A percentile compares a stretch with the other conserved stretches of the same genome.
Evolutionary conservation across 176 grass and related monocot species (phyloP).

Genomic region (Tillandsia fasciculata): DNA sequence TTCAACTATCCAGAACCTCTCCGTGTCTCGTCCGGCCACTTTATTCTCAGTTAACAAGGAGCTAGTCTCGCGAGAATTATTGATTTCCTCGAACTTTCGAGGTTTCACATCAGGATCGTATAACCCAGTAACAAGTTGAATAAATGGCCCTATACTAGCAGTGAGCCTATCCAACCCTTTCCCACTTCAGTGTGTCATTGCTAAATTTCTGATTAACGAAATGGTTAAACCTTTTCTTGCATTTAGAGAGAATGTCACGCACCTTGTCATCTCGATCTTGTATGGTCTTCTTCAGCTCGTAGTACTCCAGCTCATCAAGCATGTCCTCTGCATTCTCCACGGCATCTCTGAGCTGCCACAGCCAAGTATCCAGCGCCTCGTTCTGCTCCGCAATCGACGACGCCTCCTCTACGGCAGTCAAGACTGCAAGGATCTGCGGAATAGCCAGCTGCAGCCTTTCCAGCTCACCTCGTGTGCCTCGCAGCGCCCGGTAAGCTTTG

Average conservation of each 20-base stretch:
- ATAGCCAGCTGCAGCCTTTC: no score
- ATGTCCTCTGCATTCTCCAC: conserved; percentile 5
- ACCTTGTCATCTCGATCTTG: not conserved
- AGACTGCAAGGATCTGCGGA: not conserved
- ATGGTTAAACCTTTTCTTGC: not conserved
- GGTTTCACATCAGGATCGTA: no score
- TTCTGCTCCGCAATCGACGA: not conserved
- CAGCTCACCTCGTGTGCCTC: no score
- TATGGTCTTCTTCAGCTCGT: not conserved
- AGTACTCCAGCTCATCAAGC: conserved; percentile 17
- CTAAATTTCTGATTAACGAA: not conserved
- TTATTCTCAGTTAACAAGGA: no score
- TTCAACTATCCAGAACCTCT: no score
- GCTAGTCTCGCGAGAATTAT: no score
- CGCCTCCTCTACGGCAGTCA: not conserved
- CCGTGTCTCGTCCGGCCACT: no score
- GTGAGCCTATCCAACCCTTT: not conserved
- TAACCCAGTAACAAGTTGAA: no score
- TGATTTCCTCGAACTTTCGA: no score
- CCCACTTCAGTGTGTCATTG: not conserved
- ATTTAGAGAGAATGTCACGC: not conserved
- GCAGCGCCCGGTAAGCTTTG: no score
- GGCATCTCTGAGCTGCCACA: conserved; percentile 17
- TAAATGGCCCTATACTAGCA: not conserved
- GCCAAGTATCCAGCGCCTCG: not conserved